Percentiles rank a stretch among this genome's conserved stretches.
Conservation (phyloP, 106 monocot species). For the Apostasia shenzhenica region DNA sequence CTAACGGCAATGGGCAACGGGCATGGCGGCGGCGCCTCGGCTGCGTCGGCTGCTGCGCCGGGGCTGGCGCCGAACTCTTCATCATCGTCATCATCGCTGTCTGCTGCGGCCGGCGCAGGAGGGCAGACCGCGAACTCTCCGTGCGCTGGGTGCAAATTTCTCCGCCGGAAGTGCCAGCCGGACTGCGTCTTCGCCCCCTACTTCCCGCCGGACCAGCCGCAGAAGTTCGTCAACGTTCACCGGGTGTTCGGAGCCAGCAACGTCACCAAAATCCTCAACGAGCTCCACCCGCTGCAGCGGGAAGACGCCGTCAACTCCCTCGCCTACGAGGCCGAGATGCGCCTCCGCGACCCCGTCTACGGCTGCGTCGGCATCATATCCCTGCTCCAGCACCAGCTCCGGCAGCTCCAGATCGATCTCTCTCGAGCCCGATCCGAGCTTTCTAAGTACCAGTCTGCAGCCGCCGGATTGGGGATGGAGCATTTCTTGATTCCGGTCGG, state of each 20-base stretch:
- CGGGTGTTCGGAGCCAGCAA: conserved; percentile 89
- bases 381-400: conserved; percentile 72
- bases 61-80: neutral
- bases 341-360: conserved; percentile 75
- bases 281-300: conserved; percentile 53
- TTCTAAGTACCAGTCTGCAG: conserved; percentile 38
- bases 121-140: conserved; percentile 28
- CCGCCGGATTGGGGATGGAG: neutral
- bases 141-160: conserved; percentile 94
- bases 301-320: conserved; percentile 90
- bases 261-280: conserved; percentile 83
- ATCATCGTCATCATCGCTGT: neutral
- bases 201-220: conserved; percentile 91
- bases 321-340: conserved; percentile 82
- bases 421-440: conserved; percentile 56
- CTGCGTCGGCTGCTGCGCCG: neutral
- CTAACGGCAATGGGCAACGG: neutral
- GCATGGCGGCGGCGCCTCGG: neutral
- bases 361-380: conserved; percentile 90
- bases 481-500: neutral
- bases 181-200: conserved; percentile 96
- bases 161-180: conserved; percentile 90
- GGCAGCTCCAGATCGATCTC: conserved; percentile 77
- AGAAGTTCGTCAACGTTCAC: conserved; percentile 87
- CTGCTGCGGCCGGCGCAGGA: conserved; percentile 3